Conservation (phyloP, 1,284 basidiomycete genomes). For the Rhodotorula sp. region DNA sequence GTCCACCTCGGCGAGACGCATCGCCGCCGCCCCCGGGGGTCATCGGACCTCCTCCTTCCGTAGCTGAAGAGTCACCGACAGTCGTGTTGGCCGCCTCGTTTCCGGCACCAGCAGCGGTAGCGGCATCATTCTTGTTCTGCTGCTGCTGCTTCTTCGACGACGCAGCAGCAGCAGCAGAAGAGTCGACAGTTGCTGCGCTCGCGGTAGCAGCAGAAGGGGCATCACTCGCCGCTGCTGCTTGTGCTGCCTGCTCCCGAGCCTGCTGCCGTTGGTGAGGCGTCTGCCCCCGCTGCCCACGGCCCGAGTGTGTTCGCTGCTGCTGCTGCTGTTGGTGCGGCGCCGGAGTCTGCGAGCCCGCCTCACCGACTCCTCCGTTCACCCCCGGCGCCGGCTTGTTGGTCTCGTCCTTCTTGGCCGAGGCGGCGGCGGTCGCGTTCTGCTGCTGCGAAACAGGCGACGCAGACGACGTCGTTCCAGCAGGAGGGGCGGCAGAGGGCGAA, state of each 20-base stretch:
- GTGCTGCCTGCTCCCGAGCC: not conserved
- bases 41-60: not conserved
- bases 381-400: not conserved
- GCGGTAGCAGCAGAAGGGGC: not conserved
- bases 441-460: too few species aligned
- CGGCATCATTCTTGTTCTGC: not conserved
- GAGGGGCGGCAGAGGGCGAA: not conserved
- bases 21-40: conserved; percentile 6
- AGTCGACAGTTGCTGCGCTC: not conserved
- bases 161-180: not conserved
- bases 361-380: not conserved
- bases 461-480: too few species aligned
- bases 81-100: not conserved
- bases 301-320: not conserved
- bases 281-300: not conserved
- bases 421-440: too few species aligned
- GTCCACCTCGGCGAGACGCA: not conserved
- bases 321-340: not conserved
- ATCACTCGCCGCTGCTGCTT: not conserved
- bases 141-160: not conserved
- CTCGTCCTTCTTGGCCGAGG: not conserved
- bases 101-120: not conserved
- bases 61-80: not conserved
- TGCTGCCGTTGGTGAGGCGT: not conserved
- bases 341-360: not conserved